A percentile compares a stretch with the other conserved stretches of the same genome.
Conservation (phyloP, 2,329 filamentous ascomycete species). For the Paraphaeosphaeria sporulosa region DNA sequence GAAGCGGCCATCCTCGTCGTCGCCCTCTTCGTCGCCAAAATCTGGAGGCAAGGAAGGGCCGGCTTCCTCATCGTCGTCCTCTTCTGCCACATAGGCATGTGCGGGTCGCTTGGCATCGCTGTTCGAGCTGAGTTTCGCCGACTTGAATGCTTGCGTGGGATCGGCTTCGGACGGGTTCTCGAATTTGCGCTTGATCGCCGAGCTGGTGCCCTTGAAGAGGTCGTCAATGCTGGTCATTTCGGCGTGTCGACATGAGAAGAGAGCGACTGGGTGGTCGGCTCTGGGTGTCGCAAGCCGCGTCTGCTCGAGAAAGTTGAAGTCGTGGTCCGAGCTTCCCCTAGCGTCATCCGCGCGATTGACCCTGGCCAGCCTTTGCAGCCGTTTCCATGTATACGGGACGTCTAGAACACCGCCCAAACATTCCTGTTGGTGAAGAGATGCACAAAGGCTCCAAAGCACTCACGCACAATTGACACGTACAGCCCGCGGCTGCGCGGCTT, state of each 20-base stretch:
- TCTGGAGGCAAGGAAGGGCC: constrained; percentile 64
- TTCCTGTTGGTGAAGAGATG: neutral
- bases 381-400: neutral
- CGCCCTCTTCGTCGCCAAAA: constrained; percentile 51
- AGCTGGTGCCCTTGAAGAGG: constrained; percentile 66
- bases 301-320: neutral
- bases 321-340: neutral
- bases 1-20: constrained; percentile 91
- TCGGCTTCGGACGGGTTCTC: constrained; percentile 62
- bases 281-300: neutral
- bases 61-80: constrained; percentile 53
- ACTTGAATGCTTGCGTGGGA: constrained; percentile 67
- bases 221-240: constrained; percentile 68
- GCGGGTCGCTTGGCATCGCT: constrained; percentile 59
- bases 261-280: neutral
- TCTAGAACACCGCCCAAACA: neutral
- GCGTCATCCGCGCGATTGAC: neutral
- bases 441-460: neutral
- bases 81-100: constrained; percentile 58
- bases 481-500: neutral
- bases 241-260: neutral
- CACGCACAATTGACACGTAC: neutral
- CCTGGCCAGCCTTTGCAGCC: constrained; percentile 4
- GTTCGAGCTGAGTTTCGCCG: constrained; percentile 61
- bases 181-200: constrained; percentile 65